Base-by-base conservation (phyloP, 1,139 yeast species). In the Zygosaccharomyces pseudobailii region DNA sequence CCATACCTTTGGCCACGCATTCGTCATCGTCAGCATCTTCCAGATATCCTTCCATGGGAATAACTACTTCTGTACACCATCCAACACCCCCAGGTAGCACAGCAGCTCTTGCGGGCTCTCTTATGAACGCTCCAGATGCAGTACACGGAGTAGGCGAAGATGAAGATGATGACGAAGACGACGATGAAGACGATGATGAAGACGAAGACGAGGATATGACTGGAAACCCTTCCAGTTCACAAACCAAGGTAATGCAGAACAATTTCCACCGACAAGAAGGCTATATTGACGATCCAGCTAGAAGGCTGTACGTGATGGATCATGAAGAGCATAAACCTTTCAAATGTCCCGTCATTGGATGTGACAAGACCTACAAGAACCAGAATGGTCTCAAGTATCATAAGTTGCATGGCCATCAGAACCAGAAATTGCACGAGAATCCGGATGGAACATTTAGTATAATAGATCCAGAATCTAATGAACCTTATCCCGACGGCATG, bases 301-400 rank as follows among this genome's bases (percentile, higher is more conserved):
- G 97, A 55, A 94, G 90, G 62, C 71, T 92, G 50, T 90, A 90
- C 64, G 96, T 89, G 38, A 83, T 87, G 75, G 97, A 90, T 67
- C 84, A 84, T 55, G 92, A 87, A 52, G 96, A 89, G 59, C 88
- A 88, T 65, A 85, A 92, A 67, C 98, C 99, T 21, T 92, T 86
- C 73, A 89, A 86, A 67, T 92, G 99, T 71, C 98, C 97, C 0
- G 98, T 92, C 36, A 87, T 89, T 62, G 98, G 98, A 5, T 92
- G 99, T 70, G 97, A 90, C 61, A 92, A 92, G 73, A 90, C 94
- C 32, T 92, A 92, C 70, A 92, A 92, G 73, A 92, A 92, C 68
- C 98, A 92, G 70, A 92, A 92, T 65, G 99, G 99, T 10, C 76
- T 92, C 63, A 92, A 92, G 67, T 92, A 92, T 69, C 99, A 92